These are phyloP conservation scores for Pseudocercospora eumusae DNA, from an alignment of 2,329 filamentous ascomycete species.

Conservation along the genomic window DNA sequence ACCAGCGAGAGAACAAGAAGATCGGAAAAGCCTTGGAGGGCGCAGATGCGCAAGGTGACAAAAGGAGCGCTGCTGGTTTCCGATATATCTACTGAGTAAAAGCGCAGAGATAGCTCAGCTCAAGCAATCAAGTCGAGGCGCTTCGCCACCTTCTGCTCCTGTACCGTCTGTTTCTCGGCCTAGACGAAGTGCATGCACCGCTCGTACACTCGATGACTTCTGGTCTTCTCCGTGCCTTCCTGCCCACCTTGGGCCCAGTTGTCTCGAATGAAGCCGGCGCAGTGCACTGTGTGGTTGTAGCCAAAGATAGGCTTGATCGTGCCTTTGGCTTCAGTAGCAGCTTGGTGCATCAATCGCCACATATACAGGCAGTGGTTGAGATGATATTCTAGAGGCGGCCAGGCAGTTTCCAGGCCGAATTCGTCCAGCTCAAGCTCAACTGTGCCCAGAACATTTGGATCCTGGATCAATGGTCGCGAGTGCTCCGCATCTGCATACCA, in stretches of 20 bases:
- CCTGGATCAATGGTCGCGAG: not conserved
- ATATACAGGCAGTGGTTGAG: constrained; percentile 7
- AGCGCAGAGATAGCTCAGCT: not conserved
- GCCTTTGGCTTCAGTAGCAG: not conserved
- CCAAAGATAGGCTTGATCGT: constrained; percentile 7
- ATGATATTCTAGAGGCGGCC: not conserved
- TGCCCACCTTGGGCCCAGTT: not conserved
- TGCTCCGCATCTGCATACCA: constrained; percentile 2
- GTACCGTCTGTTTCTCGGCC: not conserved
- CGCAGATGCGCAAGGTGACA: constrained; percentile 10
- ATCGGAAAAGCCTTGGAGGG: constrained; percentile 30
- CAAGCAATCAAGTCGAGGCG: not conserved
- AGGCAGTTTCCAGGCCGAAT: constrained; percentile 3
- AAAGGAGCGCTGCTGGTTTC: constrained; percentile 16
- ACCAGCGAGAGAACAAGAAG: constrained; percentile 41
- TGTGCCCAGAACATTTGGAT: constrained; percentile 5
- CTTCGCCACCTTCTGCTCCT: not conserved
- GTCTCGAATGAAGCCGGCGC: constrained; percentile 7
- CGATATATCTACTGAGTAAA: constrained; percentile 23
- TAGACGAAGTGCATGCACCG: constrained; percentile 1
- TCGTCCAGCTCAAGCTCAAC: not conserved
- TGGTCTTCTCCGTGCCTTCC: constrained; percentile 1
- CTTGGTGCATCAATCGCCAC: constrained; percentile 8
- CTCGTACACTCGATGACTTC: constrained; percentile 5
- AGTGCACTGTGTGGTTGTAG: constrained; percentile 8